phyloP scores from a whole-genome alignment of 148 eudicot genomes.

The Amaranthus palmeri region DNA sequence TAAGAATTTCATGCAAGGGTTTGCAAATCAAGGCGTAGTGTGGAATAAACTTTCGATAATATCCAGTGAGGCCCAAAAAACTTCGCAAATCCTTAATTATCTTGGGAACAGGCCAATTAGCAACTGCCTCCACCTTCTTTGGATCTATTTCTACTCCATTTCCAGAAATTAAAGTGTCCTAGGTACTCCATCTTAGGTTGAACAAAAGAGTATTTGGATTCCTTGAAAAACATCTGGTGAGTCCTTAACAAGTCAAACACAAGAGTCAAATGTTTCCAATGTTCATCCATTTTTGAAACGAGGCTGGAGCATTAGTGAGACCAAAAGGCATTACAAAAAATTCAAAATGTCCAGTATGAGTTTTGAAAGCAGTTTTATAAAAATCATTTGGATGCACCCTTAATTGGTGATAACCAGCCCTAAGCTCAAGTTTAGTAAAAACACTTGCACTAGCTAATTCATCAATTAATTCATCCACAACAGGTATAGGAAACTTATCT shows the following conservation, averaged over 20 bases:
- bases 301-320: too few relatives aligned
- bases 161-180: background rate
- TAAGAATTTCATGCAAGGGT: background rate
- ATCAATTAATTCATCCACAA: background rate
- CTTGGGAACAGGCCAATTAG: background rate
- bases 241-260: background rate
- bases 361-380: background rate
- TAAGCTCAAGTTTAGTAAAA: background rate
- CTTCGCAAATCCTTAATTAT: slow-evolving; percentile 1
- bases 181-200: background rate
- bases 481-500: background rate
- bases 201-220: background rate
- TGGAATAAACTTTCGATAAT: background rate
- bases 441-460: background rate
- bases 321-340: too few relatives aligned
- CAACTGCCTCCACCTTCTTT: background rate
- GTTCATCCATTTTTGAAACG: too few relatives aligned
- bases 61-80: background rate
- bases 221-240: background rate
- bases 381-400: background rate
- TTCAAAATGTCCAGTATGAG: too few relatives aligned
- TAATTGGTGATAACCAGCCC: background rate
- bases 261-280: too few relatives aligned
- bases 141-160: background rate
- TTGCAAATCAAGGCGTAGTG: background rate